Conservation (phyloP, 768 basidiomycete species). For the Rhizopogon rudus region DNA sequence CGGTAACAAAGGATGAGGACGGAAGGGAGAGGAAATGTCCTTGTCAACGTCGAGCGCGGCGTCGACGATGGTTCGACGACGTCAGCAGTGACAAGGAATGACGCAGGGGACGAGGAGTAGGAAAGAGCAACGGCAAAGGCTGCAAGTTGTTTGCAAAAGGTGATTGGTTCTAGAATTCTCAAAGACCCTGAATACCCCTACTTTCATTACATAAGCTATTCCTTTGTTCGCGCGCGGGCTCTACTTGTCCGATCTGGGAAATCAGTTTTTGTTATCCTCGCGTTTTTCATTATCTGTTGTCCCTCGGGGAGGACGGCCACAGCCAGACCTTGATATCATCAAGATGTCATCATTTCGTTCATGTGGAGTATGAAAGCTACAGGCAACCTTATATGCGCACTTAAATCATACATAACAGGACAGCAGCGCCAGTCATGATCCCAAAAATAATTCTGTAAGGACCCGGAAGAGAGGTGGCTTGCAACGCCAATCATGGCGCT, state of each 20-base stretch:
- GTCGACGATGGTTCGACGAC: constrained; percentile 19
- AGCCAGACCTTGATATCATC: background rate
- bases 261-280: background rate
- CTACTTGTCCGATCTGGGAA: background rate
- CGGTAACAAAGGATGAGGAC: constrained; percentile 22
- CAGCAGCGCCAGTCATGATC: background rate
- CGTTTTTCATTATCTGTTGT: background rate
- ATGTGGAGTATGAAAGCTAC: background rate
- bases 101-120: constrained; percentile 21
- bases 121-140: constrained; percentile 27
- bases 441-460: too few relatives aligned
- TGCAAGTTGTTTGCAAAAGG: constrained; percentile 28
- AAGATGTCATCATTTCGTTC: background rate
- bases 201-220: constrained; percentile 17
- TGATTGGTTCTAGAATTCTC: constrained; percentile 27
- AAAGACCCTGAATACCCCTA: constrained; percentile 23
- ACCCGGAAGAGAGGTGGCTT: background rate
- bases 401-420: background rate
- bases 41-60: constrained; percentile 17
- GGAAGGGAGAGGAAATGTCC: constrained; percentile 13
- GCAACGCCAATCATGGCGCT: background rate
- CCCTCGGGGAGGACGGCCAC: background rate
- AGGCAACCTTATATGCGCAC: background rate
- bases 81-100: constrained; percentile 17
- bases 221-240: constrained; percentile 1